Evolutionary conservation across 306 rosid genomes (phyloP).

Genomic region (Trifolium subterraneum): DNA sequence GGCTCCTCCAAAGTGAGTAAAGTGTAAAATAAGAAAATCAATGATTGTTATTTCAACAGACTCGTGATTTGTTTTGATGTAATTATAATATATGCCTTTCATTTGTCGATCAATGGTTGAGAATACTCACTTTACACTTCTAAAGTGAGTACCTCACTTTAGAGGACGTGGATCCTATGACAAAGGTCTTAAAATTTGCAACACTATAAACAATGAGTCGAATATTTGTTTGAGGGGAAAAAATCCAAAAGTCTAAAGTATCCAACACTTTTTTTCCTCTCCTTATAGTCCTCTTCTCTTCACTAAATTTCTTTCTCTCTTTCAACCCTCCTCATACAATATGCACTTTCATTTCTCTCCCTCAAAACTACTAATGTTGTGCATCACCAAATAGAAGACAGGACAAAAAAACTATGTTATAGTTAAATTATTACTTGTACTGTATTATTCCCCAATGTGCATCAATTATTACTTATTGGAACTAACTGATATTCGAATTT

Average conservation of each 20-base stretch:
- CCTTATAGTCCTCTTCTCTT: neutral
- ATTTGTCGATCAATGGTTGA: neutral
- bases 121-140: neutral
- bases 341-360: neutral
- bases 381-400: neutral
- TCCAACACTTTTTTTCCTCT: neutral
- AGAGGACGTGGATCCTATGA: neutral
- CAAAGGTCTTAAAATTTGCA: neutral
- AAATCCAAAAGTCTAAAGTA: neutral
- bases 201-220: neutral
- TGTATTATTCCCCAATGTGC: neutral
- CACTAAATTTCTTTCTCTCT: neutral
- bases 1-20: neutral
- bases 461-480: neutral
- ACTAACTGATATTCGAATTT: neutral
- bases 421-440: neutral
- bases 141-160: no score
- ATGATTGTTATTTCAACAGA: neutral
- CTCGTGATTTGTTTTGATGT: neutral
- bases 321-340: neutral
- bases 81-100: neutral
- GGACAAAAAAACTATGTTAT: neutral
- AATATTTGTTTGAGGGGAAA: neutral
- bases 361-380: neutral
- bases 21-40: neutral